These are phyloP conservation scores for Schwanniomyces pseudopolymorphus DNA, from an alignment of 805 yeast species.

Conservation along the genomic window DNA sequence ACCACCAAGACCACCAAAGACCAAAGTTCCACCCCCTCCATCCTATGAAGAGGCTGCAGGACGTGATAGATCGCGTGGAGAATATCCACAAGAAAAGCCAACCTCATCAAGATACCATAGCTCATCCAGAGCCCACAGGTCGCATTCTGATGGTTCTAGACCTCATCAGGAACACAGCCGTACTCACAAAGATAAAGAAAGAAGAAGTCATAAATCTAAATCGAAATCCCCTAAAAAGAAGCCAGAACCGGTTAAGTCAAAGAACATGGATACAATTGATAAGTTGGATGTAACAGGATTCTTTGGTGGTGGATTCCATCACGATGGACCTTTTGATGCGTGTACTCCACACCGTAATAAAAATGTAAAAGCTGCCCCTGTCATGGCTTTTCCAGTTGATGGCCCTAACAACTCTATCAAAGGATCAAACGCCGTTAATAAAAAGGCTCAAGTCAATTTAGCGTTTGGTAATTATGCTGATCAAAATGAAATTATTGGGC, in stretches of 20 bases:
- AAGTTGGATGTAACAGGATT: constrained; percentile 93
- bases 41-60: constrained; percentile 71
- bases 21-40: constrained; percentile 49
- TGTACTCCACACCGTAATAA: constrained; percentile 96
- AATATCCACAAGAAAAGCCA: constrained; percentile 55
- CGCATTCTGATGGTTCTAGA: constrained; percentile 14
- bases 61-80: constrained; percentile 35
- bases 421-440: constrained; percentile 56
- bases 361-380: constrained; percentile 76
- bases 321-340: constrained; percentile 99
- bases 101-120: constrained; percentile 16
- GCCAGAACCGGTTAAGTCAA: constrained; percentile 51
- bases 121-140: constrained; percentile 19
- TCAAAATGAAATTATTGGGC: constrained; percentile 39
- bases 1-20: constrained; percentile 33
- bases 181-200: constrained; percentile 15
- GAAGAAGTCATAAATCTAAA: constrained; percentile 13
- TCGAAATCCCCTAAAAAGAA: constrained; percentile 30
- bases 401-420: constrained; percentile 88
- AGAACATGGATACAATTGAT: constrained; percentile 90
- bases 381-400: constrained; percentile 90
- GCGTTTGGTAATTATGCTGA: constrained; percentile 65
- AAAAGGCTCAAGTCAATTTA: constrained; percentile 57
- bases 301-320: constrained; percentile 93
- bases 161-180: constrained; percentile 13